A percentile compares a stretch with the other conserved stretches of the same genome.
Conservation (phyloP, 2,329 filamentous ascomycete species). For the Ophiosphaerella narmari region DNA sequence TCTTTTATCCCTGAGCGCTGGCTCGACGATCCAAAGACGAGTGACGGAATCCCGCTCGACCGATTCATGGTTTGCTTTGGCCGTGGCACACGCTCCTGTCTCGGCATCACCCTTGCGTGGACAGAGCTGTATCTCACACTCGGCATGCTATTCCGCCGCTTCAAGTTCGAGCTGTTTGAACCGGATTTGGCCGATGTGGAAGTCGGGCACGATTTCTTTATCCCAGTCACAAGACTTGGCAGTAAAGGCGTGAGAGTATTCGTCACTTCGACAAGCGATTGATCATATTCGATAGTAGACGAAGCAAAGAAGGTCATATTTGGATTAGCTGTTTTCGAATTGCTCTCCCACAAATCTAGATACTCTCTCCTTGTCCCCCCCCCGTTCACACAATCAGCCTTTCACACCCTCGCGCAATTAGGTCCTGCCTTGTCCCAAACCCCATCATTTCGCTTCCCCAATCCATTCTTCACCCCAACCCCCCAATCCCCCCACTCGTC, state of each 20-base stretch:
- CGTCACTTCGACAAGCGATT: conserved; percentile 10
- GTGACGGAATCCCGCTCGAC: conserved; percentile 41
- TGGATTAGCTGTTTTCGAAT: neutral
- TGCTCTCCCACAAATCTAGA: neutral
- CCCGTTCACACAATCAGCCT: neutral
- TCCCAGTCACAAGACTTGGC: conserved; percentile 38
- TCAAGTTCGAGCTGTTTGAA: conserved; percentile 37
- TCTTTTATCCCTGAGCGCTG: conserved; percentile 49
- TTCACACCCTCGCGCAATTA: neutral
- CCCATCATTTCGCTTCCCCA: neutral
- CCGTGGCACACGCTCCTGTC: conserved; percentile 49
- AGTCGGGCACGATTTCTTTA: conserved; percentile 47
- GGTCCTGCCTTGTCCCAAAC: neutral
- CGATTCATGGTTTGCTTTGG: conserved; percentile 50
- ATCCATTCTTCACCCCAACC: conserved; percentile 15
- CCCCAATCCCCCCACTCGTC: conserved; percentile 9
- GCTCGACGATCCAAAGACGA: conserved; percentile 37
- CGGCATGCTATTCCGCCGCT: conserved; percentile 41
- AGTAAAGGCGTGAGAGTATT: conserved; percentile 44
- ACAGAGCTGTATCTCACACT: conserved; percentile 41
- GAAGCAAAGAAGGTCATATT: no score
- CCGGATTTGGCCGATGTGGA: conserved; percentile 36
- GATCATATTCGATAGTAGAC: no score
- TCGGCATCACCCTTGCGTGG: conserved; percentile 49
- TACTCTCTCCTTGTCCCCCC: neutral